A percentile compares a stretch with the other conserved stretches of the same genome.
phyloP scores from a whole-genome alignment of 2,329 filamentous ascomycete species.

The Grosmannia penicillata region DNA sequence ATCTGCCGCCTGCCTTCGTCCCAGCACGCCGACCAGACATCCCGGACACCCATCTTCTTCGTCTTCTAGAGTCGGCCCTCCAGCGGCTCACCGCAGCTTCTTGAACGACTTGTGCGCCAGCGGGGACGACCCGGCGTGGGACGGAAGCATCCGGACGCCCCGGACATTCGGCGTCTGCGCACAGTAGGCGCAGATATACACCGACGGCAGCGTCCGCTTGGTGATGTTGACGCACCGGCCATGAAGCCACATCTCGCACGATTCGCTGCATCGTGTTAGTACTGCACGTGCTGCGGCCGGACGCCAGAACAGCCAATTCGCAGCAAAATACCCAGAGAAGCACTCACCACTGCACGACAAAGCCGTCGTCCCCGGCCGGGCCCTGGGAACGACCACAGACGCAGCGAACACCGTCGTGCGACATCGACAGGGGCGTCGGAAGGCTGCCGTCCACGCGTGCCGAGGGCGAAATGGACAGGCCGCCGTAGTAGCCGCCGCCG shows the following conservation, averaged over 20 bases:
- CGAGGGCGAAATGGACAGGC: conserved; percentile 29
- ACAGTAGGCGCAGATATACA: conserved; percentile 51
- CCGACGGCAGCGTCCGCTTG: conserved; percentile 37
- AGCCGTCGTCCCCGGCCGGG: conserved; percentile 30
- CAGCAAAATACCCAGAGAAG: background rate
- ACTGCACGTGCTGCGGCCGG: too few relatives aligned
- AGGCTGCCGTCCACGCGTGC: conserved; percentile 33
- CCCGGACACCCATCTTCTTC: background rate
- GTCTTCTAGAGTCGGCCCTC: background rate
- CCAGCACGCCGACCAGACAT: background rate
- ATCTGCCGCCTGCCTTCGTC: background rate
- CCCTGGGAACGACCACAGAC: conserved; percentile 33
- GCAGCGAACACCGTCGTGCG: conserved; percentile 32
- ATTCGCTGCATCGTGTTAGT: conserved; percentile 31
- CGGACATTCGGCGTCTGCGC: conserved; percentile 42
- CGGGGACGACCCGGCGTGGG: conserved; percentile 21
- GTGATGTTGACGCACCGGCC: conserved; percentile 47
- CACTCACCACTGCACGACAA: conserved; percentile 50
- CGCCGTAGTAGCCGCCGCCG: conserved; percentile 8
- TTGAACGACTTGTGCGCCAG: conserved; percentile 29
- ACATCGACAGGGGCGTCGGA: conserved; percentile 28
- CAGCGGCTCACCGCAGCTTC: conserved; percentile 29
- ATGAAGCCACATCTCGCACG: conserved; percentile 51
- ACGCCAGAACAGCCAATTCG: background rate
- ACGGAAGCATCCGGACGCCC: conserved; percentile 26